A percentile compares a stretch with the other conserved stretches of the same genome.
These are phyloP conservation scores for Thelonectria rubi DNA, from an alignment of 2,329 filamentous ascomycete species.

Conservation along the genomic window DNA sequence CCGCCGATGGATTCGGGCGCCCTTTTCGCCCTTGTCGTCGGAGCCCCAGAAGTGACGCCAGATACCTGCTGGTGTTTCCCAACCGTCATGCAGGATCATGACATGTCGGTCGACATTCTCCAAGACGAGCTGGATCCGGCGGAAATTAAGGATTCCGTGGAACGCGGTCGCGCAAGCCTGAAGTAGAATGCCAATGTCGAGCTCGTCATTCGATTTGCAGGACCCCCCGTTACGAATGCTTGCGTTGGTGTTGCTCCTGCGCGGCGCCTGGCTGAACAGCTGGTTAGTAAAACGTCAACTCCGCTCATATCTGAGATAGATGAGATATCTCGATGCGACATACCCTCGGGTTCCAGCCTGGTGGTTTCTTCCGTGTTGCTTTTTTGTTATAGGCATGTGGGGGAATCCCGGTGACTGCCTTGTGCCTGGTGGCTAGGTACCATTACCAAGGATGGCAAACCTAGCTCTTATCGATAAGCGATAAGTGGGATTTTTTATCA, in stretches of 20 bases:
- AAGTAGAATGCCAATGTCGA: background rate
- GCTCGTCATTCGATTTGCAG: background rate
- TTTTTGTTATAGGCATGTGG: constrained; percentile 1
- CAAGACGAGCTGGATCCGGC: background rate
- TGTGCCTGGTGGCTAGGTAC: too few species aligned
- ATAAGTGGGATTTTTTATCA: constrained; percentile 17
- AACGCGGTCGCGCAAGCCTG: background rate
- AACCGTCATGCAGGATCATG: constrained; percentile 9
- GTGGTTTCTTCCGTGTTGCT: constrained; percentile 8
- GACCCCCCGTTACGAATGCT: background rate
- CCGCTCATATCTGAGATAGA: constrained; percentile 3
- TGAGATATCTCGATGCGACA: constrained; percentile 5
- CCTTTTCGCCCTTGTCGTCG: constrained; percentile 3
- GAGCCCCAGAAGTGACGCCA: background rate
- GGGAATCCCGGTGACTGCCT: too few species aligned
- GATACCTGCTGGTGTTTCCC: background rate
- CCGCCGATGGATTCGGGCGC: constrained; percentile 5
- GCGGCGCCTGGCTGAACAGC: constrained; percentile 1
- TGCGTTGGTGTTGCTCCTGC: background rate
- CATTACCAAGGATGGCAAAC: too few species aligned
- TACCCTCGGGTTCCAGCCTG: constrained; percentile 5
- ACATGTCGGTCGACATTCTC: constrained; percentile 8
- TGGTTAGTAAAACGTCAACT: background rate
- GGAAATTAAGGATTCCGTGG: constrained; percentile 14
- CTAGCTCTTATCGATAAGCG: constrained; percentile 38